A percentile compares a stretch with the other conserved stretches of the same genome.
phyloP scores from a whole-genome alignment of 2,329 filamentous ascomycete species.

The Pezicula radicicola region DNA sequence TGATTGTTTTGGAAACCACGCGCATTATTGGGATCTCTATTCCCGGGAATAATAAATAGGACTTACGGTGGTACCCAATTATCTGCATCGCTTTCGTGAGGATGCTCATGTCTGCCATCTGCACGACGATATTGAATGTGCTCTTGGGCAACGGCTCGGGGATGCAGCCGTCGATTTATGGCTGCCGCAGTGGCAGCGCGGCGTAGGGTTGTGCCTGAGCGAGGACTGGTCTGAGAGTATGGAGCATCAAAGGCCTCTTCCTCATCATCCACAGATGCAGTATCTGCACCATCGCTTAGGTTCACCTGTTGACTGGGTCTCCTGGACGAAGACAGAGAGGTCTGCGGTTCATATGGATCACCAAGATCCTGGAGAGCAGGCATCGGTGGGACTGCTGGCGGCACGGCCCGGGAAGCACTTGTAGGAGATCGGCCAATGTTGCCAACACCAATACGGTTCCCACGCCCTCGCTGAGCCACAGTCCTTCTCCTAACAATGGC shows the following conservation, averaged over 20 bases:
- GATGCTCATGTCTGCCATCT: constrained; percentile 68
- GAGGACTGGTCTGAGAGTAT: constrained; percentile 70
- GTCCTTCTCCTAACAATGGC: constrained; percentile 75
- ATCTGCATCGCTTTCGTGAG: constrained; percentile 83
- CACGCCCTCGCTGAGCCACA: constrained; percentile 56
- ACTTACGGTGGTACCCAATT: constrained; percentile 74
- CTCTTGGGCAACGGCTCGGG: constrained; percentile 49
- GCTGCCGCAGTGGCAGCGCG: constrained; percentile 76
- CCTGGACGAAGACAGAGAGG: constrained; percentile 6
- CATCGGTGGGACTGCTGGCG: constrained; percentile 23
- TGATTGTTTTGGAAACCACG: too few relatives aligned
- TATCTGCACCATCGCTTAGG: constrained; percentile 15
- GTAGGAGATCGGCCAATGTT: constrained; percentile 46
- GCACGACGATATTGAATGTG: constrained; percentile 63
- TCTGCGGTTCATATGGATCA: constrained; percentile 13
- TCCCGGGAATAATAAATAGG: too few relatives aligned
- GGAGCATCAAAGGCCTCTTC: constrained; percentile 63
- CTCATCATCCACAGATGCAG: constrained; percentile 25
- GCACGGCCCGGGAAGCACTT: constrained; percentile 25
- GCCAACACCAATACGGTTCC: constrained; percentile 32
- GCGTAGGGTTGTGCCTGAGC: constrained; percentile 66
- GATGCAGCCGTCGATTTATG: constrained; percentile 65
- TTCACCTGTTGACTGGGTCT: constrained; percentile 15
- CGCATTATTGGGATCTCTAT: too few relatives aligned
- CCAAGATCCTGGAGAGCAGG: constrained; percentile 15